Base-by-base conservation (phyloP, 352 stramenopile genomes). In the Phytophthora citrophthora region DNA sequence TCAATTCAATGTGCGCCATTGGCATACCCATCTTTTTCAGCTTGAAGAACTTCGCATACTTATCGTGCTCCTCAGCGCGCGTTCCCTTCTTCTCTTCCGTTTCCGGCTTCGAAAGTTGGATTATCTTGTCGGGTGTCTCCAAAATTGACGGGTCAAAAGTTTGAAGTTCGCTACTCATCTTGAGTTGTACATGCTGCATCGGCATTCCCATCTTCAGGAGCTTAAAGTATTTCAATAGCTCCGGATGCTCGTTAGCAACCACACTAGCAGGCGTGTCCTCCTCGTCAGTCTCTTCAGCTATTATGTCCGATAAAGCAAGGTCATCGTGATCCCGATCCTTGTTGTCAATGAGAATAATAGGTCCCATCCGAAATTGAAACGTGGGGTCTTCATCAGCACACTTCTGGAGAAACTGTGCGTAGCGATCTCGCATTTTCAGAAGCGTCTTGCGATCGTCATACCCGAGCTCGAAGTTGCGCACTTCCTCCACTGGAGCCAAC, bases 21-120 rank as follows among this genome's bases (percentile, higher is more conserved):
- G 97, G 97, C 86, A 99, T 96, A 8, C 94, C 94, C 76, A 99
- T 94, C 61, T 97, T 97, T 41, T 93, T 88, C 66, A 99, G 93
- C 68, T 98, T 98, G 64, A 98, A 98, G 65, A 97, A 99, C 55
- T 94, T 94, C 2, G 66, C 72, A 71, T 80, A 93, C 51, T 91
- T 91, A 4, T 84, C 73, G 46, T 94, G 84, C 20, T 90, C 79
- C 39, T 85, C 78, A 9, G 73, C 83, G 38, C 68, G 71, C 7
- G 77, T 88, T 8, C 81, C 83, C 38, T 77, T 67, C 38, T 72
- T 71, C 24, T 78, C 50, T 16, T 74, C 59, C 2, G 29, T 16
- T 50, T 95, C 86, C 5, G 63, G 68, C 57, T 93, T 96, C 8
- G 62, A 72, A 66, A 98, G 88, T 39, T 94, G 96, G 39, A 98